Base-by-base conservation (phyloP, 305 asterid species). In the Solanum hybrid region DNA sequence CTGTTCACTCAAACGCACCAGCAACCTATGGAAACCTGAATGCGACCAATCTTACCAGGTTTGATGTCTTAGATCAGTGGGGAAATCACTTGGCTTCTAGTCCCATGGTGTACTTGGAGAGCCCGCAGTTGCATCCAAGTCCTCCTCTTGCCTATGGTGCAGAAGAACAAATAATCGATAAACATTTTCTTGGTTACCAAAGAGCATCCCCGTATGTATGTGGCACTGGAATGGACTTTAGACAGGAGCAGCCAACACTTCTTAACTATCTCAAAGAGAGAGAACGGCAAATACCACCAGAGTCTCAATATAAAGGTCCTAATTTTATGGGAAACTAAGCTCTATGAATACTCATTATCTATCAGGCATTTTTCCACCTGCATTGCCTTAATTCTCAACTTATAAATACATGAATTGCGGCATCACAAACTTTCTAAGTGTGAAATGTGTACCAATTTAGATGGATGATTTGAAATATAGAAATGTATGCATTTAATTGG, bases 201-300 rank as follows among this genome's bases (percentile, higher is more conserved):
- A 93, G 96, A 86, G 87, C 95, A 36, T 93, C 90, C 71, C 95
- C 96, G 42, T 94, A 92, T 88, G 91, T 87, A 4, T 93, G 92
- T 86, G 95, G 94, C 87, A 91, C 87, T 60, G 97, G 94, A 10
- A 90, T 88, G 90, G 96, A 94, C 88, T 12, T 94, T 14, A 88
- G 93, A 76, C 76, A 93, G 7, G 95, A 95, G 89, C 94, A 94
- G 88, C 94, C 91, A 24, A 92, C 93, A 8, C 95, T 95, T 56
- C 79, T 94, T 92, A 95, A 95, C 86, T 91, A 94, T 91, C 97
- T 95, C 19, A 97, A 95, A 91, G 98, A 95, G 88, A 96, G 89
- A 81, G 98, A 97, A 42, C 92, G 97, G 93, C 94, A 94, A 32
- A 88, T 94, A 86, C 97, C 94, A 89, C 89, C 93, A n/a, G 95